Percentiles rank a stretch among this genome's conserved stretches.
Evolutionary conservation across 2,329 filamentous ascomycete species (phyloP).

Genomic region (Sporothrix brasiliensis): DNA sequence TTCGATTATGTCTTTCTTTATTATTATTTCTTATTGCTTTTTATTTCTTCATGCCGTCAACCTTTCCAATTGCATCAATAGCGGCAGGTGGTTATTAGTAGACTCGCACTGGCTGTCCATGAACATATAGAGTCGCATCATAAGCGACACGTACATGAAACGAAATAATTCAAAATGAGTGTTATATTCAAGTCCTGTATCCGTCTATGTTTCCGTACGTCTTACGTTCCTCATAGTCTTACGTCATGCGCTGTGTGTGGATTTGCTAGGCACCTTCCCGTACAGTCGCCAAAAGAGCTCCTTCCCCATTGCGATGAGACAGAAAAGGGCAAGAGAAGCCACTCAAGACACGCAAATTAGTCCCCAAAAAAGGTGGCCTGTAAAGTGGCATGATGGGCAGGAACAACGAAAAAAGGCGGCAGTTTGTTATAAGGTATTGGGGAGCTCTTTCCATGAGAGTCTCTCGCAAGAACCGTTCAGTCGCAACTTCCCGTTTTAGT

Average conservation of each 20-base stretch:
- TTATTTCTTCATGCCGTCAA: no score
- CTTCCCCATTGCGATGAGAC: background rate
- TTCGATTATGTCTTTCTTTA: background rate
- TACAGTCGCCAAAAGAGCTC: background rate
- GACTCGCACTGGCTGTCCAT: background rate
- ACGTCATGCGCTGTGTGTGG: background rate
- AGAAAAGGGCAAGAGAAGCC: background rate
- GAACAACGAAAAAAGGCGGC: background rate
- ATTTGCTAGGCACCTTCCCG: background rate
- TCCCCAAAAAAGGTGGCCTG: constrained; percentile 14
- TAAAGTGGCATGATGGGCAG: constrained; percentile 27
- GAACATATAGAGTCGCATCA: background rate
- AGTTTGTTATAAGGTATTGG: background rate
- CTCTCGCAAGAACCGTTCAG: background rate
- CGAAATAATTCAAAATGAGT: background rate
- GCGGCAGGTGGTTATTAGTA: background rate
- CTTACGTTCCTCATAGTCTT: no score
- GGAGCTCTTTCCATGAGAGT: background rate
- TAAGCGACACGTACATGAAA: background rate
- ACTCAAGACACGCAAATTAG: background rate
- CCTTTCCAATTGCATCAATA: constrained; percentile 3
- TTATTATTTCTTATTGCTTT: background rate
- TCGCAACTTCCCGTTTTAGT: background rate
- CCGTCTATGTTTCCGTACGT: background rate
- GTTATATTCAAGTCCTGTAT: background rate